phyloP scores from a whole-genome alignment of 108 stramenopile genomes.

The Nannochloropsis oceanica region DNA sequence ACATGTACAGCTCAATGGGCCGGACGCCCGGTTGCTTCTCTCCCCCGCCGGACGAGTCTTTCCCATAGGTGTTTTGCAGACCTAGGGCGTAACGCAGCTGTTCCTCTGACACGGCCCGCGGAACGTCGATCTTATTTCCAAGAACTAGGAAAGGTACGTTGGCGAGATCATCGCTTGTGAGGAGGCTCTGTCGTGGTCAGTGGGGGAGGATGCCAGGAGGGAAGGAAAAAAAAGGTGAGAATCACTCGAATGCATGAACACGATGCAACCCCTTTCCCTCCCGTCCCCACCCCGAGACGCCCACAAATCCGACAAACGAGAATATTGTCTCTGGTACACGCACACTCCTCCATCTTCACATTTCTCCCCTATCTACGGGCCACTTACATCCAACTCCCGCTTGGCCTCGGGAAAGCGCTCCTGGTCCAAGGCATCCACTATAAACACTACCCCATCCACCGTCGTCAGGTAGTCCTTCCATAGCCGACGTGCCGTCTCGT shows the following conservation, averaged over 20 bases:
- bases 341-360: too few relatives aligned
- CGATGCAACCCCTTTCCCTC: neutral
- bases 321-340: too few relatives aligned
- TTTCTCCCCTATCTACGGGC: too few relatives aligned
- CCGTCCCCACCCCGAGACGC: conserved; percentile 30
- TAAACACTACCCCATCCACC: conserved; percentile 93
- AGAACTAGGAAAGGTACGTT: conserved; percentile 95
- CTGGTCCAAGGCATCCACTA: conserved; percentile 77
- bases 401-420: conserved; percentile 96
- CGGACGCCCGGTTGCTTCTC: conserved; percentile 43
- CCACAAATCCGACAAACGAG: neutral
- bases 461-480: conserved; percentile 94
- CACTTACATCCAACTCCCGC: conserved; percentile 73
- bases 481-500: conserved; percentile 63
- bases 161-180: conserved; percentile 58
- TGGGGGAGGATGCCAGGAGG: neutral
- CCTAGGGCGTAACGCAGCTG: conserved; percentile 90
- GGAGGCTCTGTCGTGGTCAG: conserved; percentile 16
- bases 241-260: too few relatives aligned
- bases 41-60: conserved; percentile 58
- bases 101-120: conserved; percentile 79
- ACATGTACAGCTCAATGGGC: conserved; percentile 94
- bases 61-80: conserved; percentile 93
- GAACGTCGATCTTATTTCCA: conserved; percentile 98
- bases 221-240: neutral